phyloP scores from a whole-genome alignment of 2,329 filamentous ascomycete genomes.

The Colletotrichum tamarilloi region DNA sequence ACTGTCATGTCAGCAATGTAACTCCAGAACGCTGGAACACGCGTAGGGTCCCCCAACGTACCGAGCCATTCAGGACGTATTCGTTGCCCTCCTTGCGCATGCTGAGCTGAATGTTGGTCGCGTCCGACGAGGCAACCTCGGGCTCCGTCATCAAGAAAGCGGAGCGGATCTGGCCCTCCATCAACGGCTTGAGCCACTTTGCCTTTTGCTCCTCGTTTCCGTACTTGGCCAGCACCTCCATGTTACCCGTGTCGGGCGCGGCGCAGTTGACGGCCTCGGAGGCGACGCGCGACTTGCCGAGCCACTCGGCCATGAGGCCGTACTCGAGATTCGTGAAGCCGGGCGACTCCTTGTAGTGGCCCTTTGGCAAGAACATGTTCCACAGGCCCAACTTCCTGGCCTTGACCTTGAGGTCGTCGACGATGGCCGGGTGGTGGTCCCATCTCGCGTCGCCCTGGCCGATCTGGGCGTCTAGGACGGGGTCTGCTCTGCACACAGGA shows the following conservation, averaged over 20 bases:
- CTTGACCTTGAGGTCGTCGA: slow-evolving; percentile 90
- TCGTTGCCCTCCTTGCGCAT: slow-evolving; percentile 87
- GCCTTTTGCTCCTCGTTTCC: slow-evolving; percentile 87
- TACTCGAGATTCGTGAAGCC: slow-evolving; percentile 97
- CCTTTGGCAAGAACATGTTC: slow-evolving; percentile 98
- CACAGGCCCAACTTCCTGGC: slow-evolving; percentile 87
- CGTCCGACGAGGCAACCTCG: slow-evolving; percentile 88
- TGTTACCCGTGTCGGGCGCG: slow-evolving; percentile 93
- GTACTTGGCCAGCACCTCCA: slow-evolving; percentile 95
- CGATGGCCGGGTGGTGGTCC: slow-evolving; percentile 80
- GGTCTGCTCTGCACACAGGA: slow-evolving; percentile 70
- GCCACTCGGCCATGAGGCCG: slow-evolving; percentile 94
- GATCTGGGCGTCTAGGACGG: slow-evolving; percentile 82
- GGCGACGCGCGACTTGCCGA: slow-evolving; percentile 86
- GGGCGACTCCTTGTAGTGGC: slow-evolving; percentile 94
- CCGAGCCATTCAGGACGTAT: slow-evolving; percentile 89
- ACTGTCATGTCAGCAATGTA: background rate
- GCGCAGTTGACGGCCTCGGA: slow-evolving; percentile 92
- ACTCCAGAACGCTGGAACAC: too few relatives aligned
- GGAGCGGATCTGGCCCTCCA: slow-evolving; percentile 87
- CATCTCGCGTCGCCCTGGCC: slow-evolving; percentile 82
- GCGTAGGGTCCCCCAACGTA: slow-evolving; percentile 50
- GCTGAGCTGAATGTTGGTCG: slow-evolving; percentile 88
- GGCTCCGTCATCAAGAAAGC: slow-evolving; percentile 97
- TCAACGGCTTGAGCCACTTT: slow-evolving; percentile 82